Evolutionary conservation across 805 yeast genomes (phyloP), one percentile per base, ranked within the genome.

Genomic region (Teunomyces tritomae): DNA sequence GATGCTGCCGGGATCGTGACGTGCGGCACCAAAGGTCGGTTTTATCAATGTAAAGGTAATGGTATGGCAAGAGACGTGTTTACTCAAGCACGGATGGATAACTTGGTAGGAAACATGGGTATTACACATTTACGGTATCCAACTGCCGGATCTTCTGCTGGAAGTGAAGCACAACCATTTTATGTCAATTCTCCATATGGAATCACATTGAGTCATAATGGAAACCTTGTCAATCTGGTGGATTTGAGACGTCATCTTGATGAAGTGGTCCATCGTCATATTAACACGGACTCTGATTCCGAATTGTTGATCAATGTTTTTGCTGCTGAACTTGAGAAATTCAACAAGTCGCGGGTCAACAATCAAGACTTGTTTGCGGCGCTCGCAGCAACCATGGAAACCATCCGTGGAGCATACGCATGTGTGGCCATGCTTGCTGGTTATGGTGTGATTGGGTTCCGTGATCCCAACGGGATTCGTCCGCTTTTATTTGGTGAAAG

Each of bases 1-100:
- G 99, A 94, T 67, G 99, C 99, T 8, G 97, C 97, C n/a, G 99
- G 99, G 54, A 92, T 94, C 47, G 94, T 89, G 20, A 94, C 99
- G 6, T 89, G 97, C 66, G 98, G 97, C 46, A 76, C 86, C 39
- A 83, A 92, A 52, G 99, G 98, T 54, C 79, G 99, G 50, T 79
- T 94, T 49, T 91, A 89, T 72, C 98, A 92, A 72, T 94, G 99
- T 69, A 94, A 94, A 73, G 99, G 99, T 59, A 92, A 90, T 67
- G 99, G 99, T 56, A 89, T 94, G 96, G 98, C 96, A 49, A 80
- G 95, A 60, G 99, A 94, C 63, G 99, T 94, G 30, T 94, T 94
- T 80, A 89, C 96, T 40, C 87, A 83, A 64, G 70, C 73, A 39
- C 80, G 98, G 62, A 80, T 92, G 79, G 61, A 71, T 44, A 88